Percentiles rank a stretch among this genome's conserved stretches.
phyloP scores from a whole-genome alignment of 352 stramenopile species.

The Phytopythium boreale region DNA sequence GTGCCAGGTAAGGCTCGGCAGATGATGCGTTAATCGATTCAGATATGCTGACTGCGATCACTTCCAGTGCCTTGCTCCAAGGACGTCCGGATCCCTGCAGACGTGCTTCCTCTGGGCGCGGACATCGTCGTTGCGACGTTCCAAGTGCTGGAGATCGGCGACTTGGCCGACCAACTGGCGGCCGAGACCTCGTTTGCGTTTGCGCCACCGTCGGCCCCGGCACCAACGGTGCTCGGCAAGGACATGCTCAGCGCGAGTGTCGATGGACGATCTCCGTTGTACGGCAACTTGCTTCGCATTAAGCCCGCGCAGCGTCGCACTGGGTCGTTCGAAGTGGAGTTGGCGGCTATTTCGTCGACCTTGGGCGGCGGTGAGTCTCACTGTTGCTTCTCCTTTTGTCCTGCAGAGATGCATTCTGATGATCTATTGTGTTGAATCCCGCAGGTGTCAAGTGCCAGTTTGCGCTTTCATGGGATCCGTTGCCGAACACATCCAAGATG shows the following conservation, averaged over 20 bases:
- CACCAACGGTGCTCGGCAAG: slow-evolving; percentile 28
- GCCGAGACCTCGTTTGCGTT: slow-evolving; percentile 39
- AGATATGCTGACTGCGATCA: neutral
- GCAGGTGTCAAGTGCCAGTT: slow-evolving; percentile 61
- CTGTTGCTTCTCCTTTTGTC: neutral
- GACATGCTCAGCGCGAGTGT: slow-evolving; percentile 35
- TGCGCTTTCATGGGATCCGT: slow-evolving; percentile 39
- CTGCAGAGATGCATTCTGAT: slow-evolving; percentile 1
- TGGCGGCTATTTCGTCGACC: slow-evolving; percentile 39
- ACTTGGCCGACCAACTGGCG: slow-evolving; percentile 36
- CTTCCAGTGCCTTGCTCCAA: slow-evolving; percentile 55
- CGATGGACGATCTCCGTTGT: slow-evolving; percentile 42
- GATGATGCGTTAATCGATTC: neutral
- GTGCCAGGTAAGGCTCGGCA: slow-evolving; percentile 32
- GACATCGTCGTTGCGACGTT: slow-evolving; percentile 56
- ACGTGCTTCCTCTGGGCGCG: slow-evolving; percentile 36
- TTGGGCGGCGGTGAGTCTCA: slow-evolving; percentile 47
- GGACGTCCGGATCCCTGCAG: slow-evolving; percentile 39
- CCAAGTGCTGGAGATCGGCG: slow-evolving; percentile 63
- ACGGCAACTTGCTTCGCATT: slow-evolving; percentile 59
- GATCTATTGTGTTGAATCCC: slow-evolving; percentile 1
- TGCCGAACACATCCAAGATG: slow-evolving; percentile 35
- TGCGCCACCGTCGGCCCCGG: slow-evolving; percentile 11
- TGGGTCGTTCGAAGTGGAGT: slow-evolving; percentile 47
- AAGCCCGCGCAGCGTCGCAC: slow-evolving; percentile 40